Evolutionary conservation across 2,329 filamentous ascomycete species (phyloP), one percentile per base, ranked within the genome.

Genomic region (Emergomyces africanus): DNA sequence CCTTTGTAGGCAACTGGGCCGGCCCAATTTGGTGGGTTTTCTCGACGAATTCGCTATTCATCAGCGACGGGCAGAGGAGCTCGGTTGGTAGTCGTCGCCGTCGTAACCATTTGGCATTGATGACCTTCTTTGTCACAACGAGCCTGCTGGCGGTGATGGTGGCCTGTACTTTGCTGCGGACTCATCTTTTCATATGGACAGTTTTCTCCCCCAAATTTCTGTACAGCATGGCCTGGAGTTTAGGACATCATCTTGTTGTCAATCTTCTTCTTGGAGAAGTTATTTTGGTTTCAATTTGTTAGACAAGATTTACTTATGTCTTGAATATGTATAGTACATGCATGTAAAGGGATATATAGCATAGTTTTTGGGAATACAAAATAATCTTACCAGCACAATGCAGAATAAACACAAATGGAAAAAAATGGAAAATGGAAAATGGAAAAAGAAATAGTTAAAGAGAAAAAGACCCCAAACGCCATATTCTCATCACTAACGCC

Each of bases 141-240:
- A 84, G 83, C 63, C 73, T 89, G 57, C 73, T 83, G 2, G 86
- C 84, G 53, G 86, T 96, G 28, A 97, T 97, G 92, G 83, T 81
- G 15, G 90, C 92, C 18, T 99, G 94, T 72, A 90, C 88, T 54
- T 79, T 82, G 8, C 72, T 99, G 69, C 79, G 92, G 64, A 90
- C 89, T 35, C 94, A 99, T 78, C 73, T 99, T 60, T 99, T 99
- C 70, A 91, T 99, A 62, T 99, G 94, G 94, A 97, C 92, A 0
- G 94, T 99, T 12, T 99, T 99, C 72, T 95, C 89, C 64, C 94
- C 94, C 0, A 99, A 97, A 73, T 97, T 91, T 72, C 75, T 99
- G 64, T 99, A 95, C 71, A 88, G 85, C 63, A 87, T 94, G 79
- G 90, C 87, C 15, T 99, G 94, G 95, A 84, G 82, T 62, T 69